phyloP scores from a whole-genome alignment of 768 basidiomycete genomes.

The Leccinum disarticulatum region DNA sequence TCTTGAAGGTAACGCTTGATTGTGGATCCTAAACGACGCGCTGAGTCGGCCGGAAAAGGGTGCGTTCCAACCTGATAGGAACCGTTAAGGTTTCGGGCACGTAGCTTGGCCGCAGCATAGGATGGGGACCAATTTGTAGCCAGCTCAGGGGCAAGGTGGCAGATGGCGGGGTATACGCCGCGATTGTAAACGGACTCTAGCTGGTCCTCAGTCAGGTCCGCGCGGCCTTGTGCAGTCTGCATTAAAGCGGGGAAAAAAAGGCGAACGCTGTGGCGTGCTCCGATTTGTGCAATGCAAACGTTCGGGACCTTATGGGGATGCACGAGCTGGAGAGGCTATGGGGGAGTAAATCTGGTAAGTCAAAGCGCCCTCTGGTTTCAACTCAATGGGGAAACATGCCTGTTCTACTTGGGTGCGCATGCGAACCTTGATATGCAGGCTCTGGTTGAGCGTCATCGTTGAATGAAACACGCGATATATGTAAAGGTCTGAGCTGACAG shows the following conservation, averaged over 20 bases:
- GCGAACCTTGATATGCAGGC: not conserved
- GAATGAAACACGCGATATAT: conserved; percentile 4
- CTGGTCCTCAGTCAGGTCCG: not conserved
- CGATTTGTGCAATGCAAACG: conserved; percentile 5
- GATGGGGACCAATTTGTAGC: conserved; percentile 7
- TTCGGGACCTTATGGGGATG: conserved; percentile 4
- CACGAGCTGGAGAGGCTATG: not conserved
- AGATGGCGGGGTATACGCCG: conserved; percentile 1
- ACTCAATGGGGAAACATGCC: not conserved
- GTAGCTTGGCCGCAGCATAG: not conserved
- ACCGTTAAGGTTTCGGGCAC: conserved; percentile 2
- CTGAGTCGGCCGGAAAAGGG: conserved; percentile 1
- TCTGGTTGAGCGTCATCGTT: conserved; percentile 1
- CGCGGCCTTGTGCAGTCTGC: not conserved
- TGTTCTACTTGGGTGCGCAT: not conserved
- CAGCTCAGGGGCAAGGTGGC: not conserved
- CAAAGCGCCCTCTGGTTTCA: not conserved
- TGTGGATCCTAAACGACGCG: not conserved
- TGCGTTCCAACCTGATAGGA: conserved; percentile 3
- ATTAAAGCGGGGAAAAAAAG: conserved; percentile 7
- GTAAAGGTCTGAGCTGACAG: not conserved
- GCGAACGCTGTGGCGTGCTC: not conserved
- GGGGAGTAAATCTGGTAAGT: not conserved
- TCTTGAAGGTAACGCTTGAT: conserved; percentile 1
- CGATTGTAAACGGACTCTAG: not conserved